These are phyloP conservation scores for Umbelopsis ramanniana DNA, from an alignment of 192 early-diverging fungal species.

Conservation along the genomic window DNA sequence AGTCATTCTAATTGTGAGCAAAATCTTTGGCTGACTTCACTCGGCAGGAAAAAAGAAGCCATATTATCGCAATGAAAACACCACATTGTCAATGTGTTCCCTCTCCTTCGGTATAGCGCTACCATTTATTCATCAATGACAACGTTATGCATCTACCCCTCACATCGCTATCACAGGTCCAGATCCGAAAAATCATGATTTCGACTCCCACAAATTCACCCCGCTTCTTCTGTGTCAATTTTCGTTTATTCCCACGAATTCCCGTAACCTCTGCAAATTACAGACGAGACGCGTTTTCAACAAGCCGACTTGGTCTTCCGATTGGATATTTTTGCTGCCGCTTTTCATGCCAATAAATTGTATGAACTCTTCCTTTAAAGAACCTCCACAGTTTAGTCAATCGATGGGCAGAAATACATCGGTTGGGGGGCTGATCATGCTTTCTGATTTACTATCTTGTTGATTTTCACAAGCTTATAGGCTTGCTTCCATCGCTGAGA, in stretches of 20 bases:
- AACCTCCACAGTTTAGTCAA: neutral
- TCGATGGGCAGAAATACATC: neutral
- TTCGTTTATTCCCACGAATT: slow-evolving; percentile 24
- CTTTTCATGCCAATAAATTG: neutral
- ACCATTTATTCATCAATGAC: too few species aligned
- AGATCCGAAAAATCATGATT: neutral
- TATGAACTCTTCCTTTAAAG: neutral
- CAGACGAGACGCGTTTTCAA: neutral
- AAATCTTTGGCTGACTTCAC: neutral
- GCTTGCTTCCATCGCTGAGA: slow-evolving; percentile 10
- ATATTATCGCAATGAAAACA: neutral
- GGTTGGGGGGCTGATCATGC: slow-evolving; percentile 3
- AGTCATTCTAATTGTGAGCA: slow-evolving; percentile 4
- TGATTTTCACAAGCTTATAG: slow-evolving; percentile 21
- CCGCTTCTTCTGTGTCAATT: slow-evolving; percentile 13
- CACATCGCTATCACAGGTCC: neutral
- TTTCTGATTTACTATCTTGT: neutral
- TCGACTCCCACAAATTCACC: slow-evolving; percentile 16
- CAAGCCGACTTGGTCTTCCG: neutral
- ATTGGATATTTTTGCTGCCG: slow-evolving; percentile 3
- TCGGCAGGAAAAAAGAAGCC: neutral
- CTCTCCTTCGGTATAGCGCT: too few species aligned
- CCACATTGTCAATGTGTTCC: too few species aligned
- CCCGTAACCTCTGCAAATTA: slow-evolving; percentile 16
- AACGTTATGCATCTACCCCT: neutral